Percentiles rank a stretch among this genome's conserved stretches.
phyloP scores from a whole-genome alignment of 2,329 filamentous ascomycete species.

The Fusarium secorum region DNA sequence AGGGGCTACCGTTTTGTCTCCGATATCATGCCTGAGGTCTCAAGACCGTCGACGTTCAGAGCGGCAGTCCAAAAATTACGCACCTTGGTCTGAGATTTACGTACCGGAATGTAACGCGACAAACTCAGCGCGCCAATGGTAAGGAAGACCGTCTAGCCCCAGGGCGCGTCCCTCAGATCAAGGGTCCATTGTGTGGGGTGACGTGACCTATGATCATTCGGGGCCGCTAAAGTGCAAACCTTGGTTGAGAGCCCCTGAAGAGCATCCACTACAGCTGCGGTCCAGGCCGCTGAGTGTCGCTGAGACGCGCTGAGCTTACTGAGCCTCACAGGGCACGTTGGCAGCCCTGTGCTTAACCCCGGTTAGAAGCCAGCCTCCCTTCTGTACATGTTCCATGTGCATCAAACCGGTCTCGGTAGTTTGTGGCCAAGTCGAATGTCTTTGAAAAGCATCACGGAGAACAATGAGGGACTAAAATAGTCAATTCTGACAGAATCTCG shows the following conservation, averaged over 20 bases:
- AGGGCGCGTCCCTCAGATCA: constrained; percentile 23
- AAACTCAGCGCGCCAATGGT: constrained; percentile 1
- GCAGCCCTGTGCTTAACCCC: constrained; percentile 17
- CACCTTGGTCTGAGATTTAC: constrained; percentile 38
- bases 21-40: constrained; percentile 34
- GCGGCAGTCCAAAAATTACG: constrained; percentile 24
- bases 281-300: constrained; percentile 16
- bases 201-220: constrained; percentile 20
- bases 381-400: constrained; percentile 25
- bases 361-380: constrained; percentile 23
- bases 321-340: constrained; percentile 33
- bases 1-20: constrained; percentile 6
- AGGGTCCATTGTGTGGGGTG: constrained; percentile 33
- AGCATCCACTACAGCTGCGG: constrained; percentile 24
- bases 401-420: constrained; percentile 30
- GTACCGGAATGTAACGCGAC: constrained; percentile 10
- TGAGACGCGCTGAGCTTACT: constrained; percentile 20
- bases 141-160: constrained; percentile 3
- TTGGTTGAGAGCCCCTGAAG: constrained; percentile 27
- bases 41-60: not conserved
- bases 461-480: not conserved
- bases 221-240: constrained; percentile 5
- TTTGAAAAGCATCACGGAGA: not conserved
- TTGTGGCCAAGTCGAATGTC: constrained; percentile 15
- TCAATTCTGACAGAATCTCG: not conserved